Evolutionary conservation across 2,329 filamentous ascomycete genomes (phyloP).

Genomic region (Neospermospora avenae): DNA sequence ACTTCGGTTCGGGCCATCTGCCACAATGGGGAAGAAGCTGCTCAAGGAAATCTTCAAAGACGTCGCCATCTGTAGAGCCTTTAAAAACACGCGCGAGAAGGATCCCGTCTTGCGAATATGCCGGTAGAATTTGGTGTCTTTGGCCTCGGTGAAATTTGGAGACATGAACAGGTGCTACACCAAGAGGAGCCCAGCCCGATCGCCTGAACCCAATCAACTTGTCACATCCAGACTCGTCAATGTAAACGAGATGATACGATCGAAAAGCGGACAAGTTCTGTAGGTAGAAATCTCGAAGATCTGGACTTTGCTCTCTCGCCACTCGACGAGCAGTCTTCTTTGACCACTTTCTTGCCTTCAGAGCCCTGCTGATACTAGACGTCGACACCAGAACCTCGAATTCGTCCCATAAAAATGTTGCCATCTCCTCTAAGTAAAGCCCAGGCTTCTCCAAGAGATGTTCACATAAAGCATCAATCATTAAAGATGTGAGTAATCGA

Average conservation of each 20-base stretch:
- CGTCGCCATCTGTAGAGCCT: not conserved
- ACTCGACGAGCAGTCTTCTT: conserved; percentile 35
- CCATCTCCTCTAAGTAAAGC: conserved; percentile 33
- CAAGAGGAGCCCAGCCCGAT: conserved; percentile 37
- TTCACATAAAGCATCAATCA: conserved; percentile 31
- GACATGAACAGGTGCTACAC: conserved; percentile 31
- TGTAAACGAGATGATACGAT: conserved; percentile 37
- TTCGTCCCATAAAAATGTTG: conserved; percentile 26
- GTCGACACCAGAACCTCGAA: conserved; percentile 12
- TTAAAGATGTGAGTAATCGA: conserved; percentile 15
- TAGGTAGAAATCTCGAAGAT: conserved; percentile 38
- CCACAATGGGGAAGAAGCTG: not conserved
- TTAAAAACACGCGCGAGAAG: no score
- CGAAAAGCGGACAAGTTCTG: conserved; percentile 34
- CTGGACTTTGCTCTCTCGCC: conserved; percentile 34
- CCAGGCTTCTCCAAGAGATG: conserved; percentile 32
- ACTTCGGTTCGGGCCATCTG: not conserved
- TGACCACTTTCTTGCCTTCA: conserved; percentile 26
- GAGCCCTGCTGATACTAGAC: conserved; percentile 13
- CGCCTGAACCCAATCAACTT: conserved; percentile 36
- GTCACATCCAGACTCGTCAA: conserved; percentile 40
- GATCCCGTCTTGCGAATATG: no score
- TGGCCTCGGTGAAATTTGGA: conserved; percentile 25
- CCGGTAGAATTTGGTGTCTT: no score
- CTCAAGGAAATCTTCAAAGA: not conserved